Evolutionary conservation across 2,329 filamentous ascomycete species (phyloP).

Genomic region (Neonectria faginata): DNA sequence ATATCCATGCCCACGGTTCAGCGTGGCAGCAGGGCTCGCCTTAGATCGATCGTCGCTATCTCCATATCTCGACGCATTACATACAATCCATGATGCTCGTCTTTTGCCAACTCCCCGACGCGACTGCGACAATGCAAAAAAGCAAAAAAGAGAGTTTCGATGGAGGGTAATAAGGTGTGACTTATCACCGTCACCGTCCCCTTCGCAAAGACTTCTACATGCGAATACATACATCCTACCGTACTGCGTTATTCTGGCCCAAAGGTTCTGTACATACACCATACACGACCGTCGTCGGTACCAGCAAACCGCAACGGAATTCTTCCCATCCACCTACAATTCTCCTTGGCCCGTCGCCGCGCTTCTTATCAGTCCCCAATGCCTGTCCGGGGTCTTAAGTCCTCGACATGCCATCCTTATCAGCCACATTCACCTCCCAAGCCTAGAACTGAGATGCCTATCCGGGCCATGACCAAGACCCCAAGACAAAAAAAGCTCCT

Average conservation of each 20-base stretch:
- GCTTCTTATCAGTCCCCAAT: conserved; percentile 24
- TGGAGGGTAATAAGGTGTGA: not conserved
- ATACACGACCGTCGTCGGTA: not conserved
- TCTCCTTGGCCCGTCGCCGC: conserved; percentile 15
- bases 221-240: too few relatives aligned
- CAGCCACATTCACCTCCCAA: conserved; percentile 31
- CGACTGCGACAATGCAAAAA: not conserved
- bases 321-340: not conserved
- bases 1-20: conserved; percentile 2
- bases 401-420: conserved; percentile 43
- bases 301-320: not conserved
- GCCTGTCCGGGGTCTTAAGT: conserved; percentile 21
- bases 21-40: not conserved
- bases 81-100: not conserved
- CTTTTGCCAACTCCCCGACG: not conserved
- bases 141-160: not conserved
- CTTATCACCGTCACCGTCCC: conserved; percentile 5
- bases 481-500: not conserved
- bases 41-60: conserved; percentile 18
- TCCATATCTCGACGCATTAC: conserved; percentile 10
- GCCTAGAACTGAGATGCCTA: conserved; percentile 20
- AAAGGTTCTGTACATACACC: not conserved
- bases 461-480: not conserved
- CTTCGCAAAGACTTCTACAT: not conserved
- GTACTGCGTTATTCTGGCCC: too few relatives aligned